Base-by-base conservation (phyloP, 139 green algal genomes). In the Haematococcus sp. region DNA sequence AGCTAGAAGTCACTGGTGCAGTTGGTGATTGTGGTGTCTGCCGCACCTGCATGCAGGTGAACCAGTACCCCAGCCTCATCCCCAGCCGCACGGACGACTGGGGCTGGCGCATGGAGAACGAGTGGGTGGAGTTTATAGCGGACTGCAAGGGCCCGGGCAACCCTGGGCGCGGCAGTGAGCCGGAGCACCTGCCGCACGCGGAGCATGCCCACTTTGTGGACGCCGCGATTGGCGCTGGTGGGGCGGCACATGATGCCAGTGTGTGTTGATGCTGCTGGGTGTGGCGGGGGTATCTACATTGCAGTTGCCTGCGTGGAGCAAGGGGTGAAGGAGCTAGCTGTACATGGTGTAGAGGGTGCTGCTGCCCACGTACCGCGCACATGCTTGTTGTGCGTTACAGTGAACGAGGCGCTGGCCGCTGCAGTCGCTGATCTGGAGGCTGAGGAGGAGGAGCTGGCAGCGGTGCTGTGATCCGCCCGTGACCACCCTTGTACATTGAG, bases 81-180 rank as follows among this genome's bases (percentile, higher is more conserved):
- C 27, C 15, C 71, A 59, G 28, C 43, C 60, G 71, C 20, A 71
- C 71, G 2, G 4, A 58, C 19, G 61, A 77, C 60, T 70, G 71
- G 71, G 71, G 71, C 44, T 77, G 59, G 60, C 13, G 43, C n/a
- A 33, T 77, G 71, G 23, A 67, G 52, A 75, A 75, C 55, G 33
- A 23, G 4, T 66, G 59, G 59, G 59, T 66, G 28, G 17, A 23
- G 15, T 43, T 66, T 4, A 35, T 60, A 15, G 52, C 52, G 3
- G 52, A 27, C 52, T 30, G 19, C 22, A 15, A 25, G 4, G 52
- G 20, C 4, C 20, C 20, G 15, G 20, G 20, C 52, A 60, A 60
- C 52, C 52, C 52, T 5, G 52, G 52, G 20, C 13, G 22, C 9
- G 52, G 52, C 52, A 60, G 22, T 15, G 52, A 60, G 52, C 52